Conservation (phyloP, 495 filamentous ascomycete species). For the Lentithecium fluviatile region DNA sequence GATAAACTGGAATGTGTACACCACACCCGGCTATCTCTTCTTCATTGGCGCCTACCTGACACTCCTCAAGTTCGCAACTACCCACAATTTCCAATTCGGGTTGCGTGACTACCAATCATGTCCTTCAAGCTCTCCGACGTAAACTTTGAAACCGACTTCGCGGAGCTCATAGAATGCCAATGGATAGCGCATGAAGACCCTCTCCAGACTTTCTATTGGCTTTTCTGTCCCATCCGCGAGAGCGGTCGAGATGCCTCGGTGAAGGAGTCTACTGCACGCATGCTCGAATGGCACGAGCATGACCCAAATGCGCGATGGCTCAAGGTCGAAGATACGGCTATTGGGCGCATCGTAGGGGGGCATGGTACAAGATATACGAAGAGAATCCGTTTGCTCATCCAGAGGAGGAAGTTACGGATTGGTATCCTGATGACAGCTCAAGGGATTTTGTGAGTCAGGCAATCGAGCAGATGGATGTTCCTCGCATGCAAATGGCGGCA, state of each 20-base stretch:
- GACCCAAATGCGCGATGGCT: slow-evolving; percentile 11
- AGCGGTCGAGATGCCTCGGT: neutral
- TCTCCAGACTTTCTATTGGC: neutral
- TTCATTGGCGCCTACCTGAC: too few relatives aligned
- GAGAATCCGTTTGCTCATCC: slow-evolving; percentile 4
- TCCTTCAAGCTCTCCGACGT: neutral
- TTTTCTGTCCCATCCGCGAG: neutral
- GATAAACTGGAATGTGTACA: too few relatives aligned
- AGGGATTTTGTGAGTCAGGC: slow-evolving; percentile 4
- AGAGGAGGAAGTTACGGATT: slow-evolving; percentile 1
- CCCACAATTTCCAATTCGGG: too few relatives aligned
- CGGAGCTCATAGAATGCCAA: neutral
- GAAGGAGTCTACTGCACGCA: slow-evolving; percentile 2
- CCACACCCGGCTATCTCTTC: too few relatives aligned
- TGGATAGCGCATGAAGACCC: neutral
- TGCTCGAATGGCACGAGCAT: slow-evolving; percentile 7
- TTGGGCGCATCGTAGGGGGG: slow-evolving; percentile 2
- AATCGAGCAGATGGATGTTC: slow-evolving; percentile 3
- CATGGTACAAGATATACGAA: slow-evolving; percentile 6
- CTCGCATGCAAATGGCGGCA: neutral
- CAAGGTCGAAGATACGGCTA: slow-evolving; percentile 5
- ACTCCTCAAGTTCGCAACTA: too few relatives aligned
- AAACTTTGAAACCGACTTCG: neutral
- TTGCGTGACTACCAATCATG: slow-evolving; percentile 1
- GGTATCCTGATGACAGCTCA: slow-evolving; percentile 1